Evolutionary conservation across 164 flowering plant genomes (phyloP).

Genomic region (Berberis thunbergii): DNA sequence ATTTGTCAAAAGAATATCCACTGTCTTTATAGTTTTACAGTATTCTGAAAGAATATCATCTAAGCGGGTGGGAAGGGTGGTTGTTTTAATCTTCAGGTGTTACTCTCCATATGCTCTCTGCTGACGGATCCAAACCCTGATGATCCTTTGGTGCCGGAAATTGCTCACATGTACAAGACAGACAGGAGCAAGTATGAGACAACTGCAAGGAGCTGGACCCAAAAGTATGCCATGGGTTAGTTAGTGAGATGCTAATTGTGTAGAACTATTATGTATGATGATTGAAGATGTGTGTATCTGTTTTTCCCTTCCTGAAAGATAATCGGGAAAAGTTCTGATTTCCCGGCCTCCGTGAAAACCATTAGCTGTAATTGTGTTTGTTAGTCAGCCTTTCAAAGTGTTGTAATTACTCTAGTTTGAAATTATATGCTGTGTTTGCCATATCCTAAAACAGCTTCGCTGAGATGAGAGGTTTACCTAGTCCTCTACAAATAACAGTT

Average conservation of each 20-base stretch:
- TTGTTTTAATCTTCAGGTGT: constrained; percentile 34
- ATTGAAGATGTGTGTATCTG: constrained; percentile 2
- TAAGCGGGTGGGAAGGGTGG: constrained; percentile 1
- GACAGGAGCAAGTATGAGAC: constrained; percentile 71
- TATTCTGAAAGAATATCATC: not conserved
- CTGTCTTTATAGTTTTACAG: too few relatives aligned
- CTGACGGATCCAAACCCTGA: constrained; percentile 81
- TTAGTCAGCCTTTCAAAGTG: not conserved
- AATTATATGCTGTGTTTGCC: too few relatives aligned
- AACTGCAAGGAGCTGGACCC: constrained; percentile 87
- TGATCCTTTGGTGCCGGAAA: constrained; percentile 80
- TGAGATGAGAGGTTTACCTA: too few relatives aligned
- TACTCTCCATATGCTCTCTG: constrained; percentile 73
- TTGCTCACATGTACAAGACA: constrained; percentile 86
- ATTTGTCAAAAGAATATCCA: too few relatives aligned
- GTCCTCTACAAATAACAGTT: too few relatives aligned
- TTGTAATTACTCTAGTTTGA: not conserved
- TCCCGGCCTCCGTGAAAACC: not conserved
- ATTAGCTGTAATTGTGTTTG: not conserved
- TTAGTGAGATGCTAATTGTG: constrained; percentile 10
- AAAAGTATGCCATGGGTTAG: constrained; percentile 88
- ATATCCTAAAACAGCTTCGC: too few relatives aligned
- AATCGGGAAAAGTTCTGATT: not conserved
- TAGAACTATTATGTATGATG: not conserved
- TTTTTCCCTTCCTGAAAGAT: not conserved